Base-by-base conservation (phyloP, 306 rosid species). In the Myrica gale region DNA sequence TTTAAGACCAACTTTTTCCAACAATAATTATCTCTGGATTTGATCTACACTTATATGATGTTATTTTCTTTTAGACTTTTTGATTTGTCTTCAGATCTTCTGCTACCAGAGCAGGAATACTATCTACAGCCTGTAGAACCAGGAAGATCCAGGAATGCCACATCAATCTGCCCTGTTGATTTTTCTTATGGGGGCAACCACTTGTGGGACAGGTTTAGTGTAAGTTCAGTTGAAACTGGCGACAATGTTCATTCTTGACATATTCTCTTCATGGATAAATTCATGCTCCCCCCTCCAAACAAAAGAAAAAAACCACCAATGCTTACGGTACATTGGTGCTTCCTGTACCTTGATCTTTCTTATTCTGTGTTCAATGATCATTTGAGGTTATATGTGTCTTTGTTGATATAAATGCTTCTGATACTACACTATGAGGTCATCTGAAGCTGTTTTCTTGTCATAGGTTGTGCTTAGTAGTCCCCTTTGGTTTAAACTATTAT, bases 181-280 rank as follows among this genome's bases (percentile, higher is more conserved):
- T 95, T 95, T 87, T 92, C 96, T 72, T 95, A 92, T 88, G 99
- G 99, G 52, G 92, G 90, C 21, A 96, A 88, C 69, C 99, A 95
- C 87, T 85, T 95, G 82, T 95, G 99, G 99, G 99, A 95, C 83
- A 84, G 82, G 72, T 90, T 95, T 77, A 90, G 92, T 78, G 99
- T 95, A 88, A 89, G 97, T 88, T 82, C 52, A 55, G 26, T 63
- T 67, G 76, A 72, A 76, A 53, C 69, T 80, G 54, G 20, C 70
- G 58, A 76, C 46, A 52, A 53, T 46, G 52, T 9, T 8, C 41
- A 65, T 54, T 75, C 74, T 52, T 70, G 17, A 32, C 47, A 5
- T 62, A 53, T 52, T 75, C 52, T 58, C 20, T 54, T 65, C 54
- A 66, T 17, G 13, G 2, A 42, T 17, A 66, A 17, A 66, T 2